Conservation (phyloP, 768 basidiomycete species). For the Panaeolus cyanescens region DNA sequence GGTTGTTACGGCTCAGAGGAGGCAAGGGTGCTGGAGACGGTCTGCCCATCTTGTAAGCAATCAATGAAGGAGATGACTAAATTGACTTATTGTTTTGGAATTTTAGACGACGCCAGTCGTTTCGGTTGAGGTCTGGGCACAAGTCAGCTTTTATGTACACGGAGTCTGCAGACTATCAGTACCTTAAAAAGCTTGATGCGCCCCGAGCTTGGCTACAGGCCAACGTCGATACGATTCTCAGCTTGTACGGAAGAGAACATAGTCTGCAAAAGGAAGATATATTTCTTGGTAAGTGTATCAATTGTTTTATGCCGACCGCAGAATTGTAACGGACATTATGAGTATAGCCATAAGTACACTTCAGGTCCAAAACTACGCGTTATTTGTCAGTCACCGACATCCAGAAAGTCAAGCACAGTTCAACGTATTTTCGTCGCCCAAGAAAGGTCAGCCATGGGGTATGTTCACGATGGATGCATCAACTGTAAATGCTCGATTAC, state of each 20-base stretch:
- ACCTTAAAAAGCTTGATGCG: constrained; percentile 22
- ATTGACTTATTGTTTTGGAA: background rate
- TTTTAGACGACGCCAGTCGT: constrained; percentile 15
- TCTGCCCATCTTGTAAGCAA: constrained; percentile 11
- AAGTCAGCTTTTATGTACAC: constrained; percentile 22
- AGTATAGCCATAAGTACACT: constrained; percentile 10
- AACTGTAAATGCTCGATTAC: constrained; percentile 18
- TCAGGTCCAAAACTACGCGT: constrained; percentile 21
- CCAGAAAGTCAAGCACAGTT: constrained; percentile 51
- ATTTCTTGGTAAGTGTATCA: constrained; percentile 17
- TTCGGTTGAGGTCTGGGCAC: constrained; percentile 18
- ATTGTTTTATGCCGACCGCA: background rate
- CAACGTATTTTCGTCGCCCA: constrained; percentile 57
- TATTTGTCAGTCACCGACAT: constrained; percentile 24
- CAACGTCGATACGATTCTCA: constrained; percentile 20
- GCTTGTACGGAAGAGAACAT: constrained; percentile 19
- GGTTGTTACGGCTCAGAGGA: constrained; percentile 46
- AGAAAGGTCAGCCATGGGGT: constrained; percentile 66
- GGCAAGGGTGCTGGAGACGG: constrained; percentile 32
- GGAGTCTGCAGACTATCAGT: constrained; percentile 25
- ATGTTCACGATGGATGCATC: constrained; percentile 60
- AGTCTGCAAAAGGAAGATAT: constrained; percentile 23
- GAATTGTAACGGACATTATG: constrained; percentile 3
- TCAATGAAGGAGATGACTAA: background rate
- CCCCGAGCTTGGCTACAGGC: constrained; percentile 27